phyloP scores from a whole-genome alignment of 768 basidiomycete genomes.

The Cystoderma amianthinum region DNA sequence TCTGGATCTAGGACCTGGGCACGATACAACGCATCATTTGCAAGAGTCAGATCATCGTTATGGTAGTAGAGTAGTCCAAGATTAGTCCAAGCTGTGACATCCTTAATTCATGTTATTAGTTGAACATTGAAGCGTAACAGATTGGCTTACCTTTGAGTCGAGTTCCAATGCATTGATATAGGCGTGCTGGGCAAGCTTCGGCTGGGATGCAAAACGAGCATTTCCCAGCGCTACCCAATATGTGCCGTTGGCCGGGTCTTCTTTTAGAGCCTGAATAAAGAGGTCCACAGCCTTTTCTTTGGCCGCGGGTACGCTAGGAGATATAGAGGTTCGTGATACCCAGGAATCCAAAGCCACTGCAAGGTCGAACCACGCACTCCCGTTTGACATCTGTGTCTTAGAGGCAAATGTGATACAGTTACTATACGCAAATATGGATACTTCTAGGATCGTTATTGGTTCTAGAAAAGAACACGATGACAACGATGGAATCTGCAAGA shows the following conservation, averaged over 20 bases:
- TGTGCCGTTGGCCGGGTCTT: slow-evolving; percentile 60
- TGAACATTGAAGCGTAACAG: slow-evolving; percentile 3
- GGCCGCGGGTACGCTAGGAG: slow-evolving; percentile 21
- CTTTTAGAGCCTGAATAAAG: slow-evolving; percentile 66
- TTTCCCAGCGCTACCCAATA: slow-evolving; percentile 86
- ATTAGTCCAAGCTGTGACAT: slow-evolving; percentile 75
- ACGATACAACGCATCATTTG: slow-evolving; percentile 78
- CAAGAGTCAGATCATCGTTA: slow-evolving; percentile 73
- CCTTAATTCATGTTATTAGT: slow-evolving; percentile 30
- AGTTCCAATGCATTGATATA: slow-evolving; percentile 86
- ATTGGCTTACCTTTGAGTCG: slow-evolving; percentile 62
- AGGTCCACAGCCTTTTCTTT: slow-evolving; percentile 40
- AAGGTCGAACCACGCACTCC: slow-evolving; percentile 71
- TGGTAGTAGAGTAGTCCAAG: slow-evolving; percentile 83
- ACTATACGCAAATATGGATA: slow-evolving; percentile 53
- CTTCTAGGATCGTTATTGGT: slow-evolving; percentile 33
- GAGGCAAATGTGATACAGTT: slow-evolving; percentile 53
- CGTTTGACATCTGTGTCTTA: slow-evolving; percentile 39
- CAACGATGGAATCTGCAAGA: slow-evolving; percentile 25
- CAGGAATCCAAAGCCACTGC: slow-evolving; percentile 54
- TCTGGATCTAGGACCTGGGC: slow-evolving; percentile 94
- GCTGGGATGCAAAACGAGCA: slow-evolving; percentile 56
- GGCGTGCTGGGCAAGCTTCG: slow-evolving; percentile 82
- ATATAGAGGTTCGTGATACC: slow-evolving; percentile 20
- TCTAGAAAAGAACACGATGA: slow-evolving; percentile 14